These are phyloP conservation scores for Rubroshorea leprosula DNA, from an alignment of 345 rosid genomes.

Conservation along the genomic window DNA sequence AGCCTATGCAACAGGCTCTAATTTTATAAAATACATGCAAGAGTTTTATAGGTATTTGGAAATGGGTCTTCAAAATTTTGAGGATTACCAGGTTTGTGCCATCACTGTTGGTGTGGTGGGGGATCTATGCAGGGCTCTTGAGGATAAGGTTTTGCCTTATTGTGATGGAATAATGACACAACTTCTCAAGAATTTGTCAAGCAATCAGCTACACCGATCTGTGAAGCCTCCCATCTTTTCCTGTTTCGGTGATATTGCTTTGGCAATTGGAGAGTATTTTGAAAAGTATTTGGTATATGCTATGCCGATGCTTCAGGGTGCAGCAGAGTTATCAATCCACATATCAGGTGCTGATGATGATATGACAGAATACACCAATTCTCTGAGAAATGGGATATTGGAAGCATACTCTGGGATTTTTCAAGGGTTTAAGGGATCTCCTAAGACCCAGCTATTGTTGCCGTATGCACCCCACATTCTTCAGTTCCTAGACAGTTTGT, in stretches of 20 bases:
- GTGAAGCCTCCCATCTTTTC: constrained; percentile 76
- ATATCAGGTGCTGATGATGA: constrained; percentile 59
- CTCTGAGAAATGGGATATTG: constrained; percentile 60
- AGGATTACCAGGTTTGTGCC: background rate
- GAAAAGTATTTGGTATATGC: constrained; percentile 63
- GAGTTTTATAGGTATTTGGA: background rate
- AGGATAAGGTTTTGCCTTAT: constrained; percentile 52
- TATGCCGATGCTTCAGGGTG: constrained; percentile 76
- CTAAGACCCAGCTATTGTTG: constrained; percentile 60
- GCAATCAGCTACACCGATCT: constrained; percentile 66
- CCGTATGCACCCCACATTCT: constrained; percentile 62
- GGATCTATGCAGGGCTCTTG: constrained; percentile 60
- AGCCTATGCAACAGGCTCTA: background rate
- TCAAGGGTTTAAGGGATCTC: constrained; percentile 68
- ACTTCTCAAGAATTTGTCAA: constrained; percentile 67
- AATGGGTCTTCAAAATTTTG: background rate
- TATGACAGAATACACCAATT: constrained; percentile 63
- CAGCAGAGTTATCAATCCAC: constrained; percentile 61
- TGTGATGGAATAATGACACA: constrained; percentile 77
- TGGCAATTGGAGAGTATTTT: constrained; percentile 63
- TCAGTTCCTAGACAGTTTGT: constrained; percentile 67
- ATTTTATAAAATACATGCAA: background rate
- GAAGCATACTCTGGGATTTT: constrained; percentile 73
- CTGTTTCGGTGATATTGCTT: constrained; percentile 64
- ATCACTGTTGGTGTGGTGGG: background rate